Evolutionary conservation across 2,329 filamentous ascomycete genomes (phyloP).

Genomic region (Capronia epimyces): DNA sequence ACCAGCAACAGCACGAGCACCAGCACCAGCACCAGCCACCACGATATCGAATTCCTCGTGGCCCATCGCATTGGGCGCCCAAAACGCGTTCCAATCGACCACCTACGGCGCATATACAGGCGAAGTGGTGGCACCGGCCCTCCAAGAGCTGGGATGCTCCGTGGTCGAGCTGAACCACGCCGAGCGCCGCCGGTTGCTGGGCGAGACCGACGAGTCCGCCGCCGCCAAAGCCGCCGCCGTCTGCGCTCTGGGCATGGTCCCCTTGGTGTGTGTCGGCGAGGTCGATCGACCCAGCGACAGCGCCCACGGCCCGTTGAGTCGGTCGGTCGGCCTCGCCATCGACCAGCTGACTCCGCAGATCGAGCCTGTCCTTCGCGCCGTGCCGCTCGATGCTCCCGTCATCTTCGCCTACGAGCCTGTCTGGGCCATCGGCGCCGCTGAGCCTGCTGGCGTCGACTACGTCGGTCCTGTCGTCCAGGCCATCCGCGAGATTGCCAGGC

Average conservation of each 20-base stretch:
- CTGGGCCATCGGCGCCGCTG: slow-evolving; percentile 74
- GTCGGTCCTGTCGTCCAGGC: slow-evolving; percentile 65
- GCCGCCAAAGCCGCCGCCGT: slow-evolving; percentile 65
- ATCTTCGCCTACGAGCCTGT: slow-evolving; percentile 82
- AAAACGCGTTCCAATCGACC: slow-evolving; percentile 67
- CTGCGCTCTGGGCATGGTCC: slow-evolving; percentile 64
- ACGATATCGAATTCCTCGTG: slow-evolving; percentile 32
- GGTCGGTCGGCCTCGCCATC: slow-evolving; percentile 54
- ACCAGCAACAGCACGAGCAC: neutral
- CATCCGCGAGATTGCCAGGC: slow-evolving; percentile 49
- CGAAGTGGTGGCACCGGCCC: slow-evolving; percentile 64
- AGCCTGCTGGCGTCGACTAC: slow-evolving; percentile 67
- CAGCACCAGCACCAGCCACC: neutral
- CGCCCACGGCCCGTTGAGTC: slow-evolving; percentile 19
- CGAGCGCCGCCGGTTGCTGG: slow-evolving; percentile 66
- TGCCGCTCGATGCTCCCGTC: slow-evolving; percentile 61
- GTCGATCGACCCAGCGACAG: slow-evolving; percentile 45
- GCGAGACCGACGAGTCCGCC: slow-evolving; percentile 65
- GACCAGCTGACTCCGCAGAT: slow-evolving; percentile 64
- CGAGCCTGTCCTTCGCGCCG: slow-evolving; percentile 54
- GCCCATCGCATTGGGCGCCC: slow-evolving; percentile 63
- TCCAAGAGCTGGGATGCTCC: slow-evolving; percentile 62
- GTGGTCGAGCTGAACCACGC: slow-evolving; percentile 79
- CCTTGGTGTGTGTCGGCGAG: slow-evolving; percentile 78
- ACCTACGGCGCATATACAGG: slow-evolving; percentile 66